Evolutionary conservation across 192 early-diverging fungal genomes (phyloP).

Genomic region (Coemansia sp.): DNA sequence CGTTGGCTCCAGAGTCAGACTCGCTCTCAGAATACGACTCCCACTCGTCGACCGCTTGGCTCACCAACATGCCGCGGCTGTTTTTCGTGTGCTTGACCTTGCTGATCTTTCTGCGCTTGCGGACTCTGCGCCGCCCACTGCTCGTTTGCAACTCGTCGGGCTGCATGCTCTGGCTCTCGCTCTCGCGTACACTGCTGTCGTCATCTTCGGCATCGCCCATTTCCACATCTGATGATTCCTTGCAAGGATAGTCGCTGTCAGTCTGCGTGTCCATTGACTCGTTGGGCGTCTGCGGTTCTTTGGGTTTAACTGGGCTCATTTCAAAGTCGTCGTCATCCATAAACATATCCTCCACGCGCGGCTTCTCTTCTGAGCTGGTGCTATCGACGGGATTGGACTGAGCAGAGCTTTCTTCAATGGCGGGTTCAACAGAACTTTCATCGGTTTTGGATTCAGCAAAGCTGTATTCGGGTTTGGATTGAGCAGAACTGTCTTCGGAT

Average conservation of each 20-base stretch:
- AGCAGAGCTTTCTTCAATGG: not conserved
- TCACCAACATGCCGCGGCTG: slow-evolving; percentile 52
- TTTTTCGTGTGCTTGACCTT: slow-evolving; percentile 50
- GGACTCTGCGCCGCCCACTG: slow-evolving; percentile 25
- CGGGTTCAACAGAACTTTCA: not conserved
- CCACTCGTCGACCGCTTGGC: slow-evolving; percentile 48
- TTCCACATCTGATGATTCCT: slow-evolving; percentile 29
- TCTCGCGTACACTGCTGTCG: not conserved
- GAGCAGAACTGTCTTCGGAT: not conserved
- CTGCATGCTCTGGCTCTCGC: not conserved
- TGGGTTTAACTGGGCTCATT: not conserved
- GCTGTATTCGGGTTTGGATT: not conserved
- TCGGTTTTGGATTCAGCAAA: not conserved
- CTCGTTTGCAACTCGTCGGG: slow-evolving; percentile 10
- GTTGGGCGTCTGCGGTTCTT: not conserved
- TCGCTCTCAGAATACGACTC: slow-evolving; percentile 53
- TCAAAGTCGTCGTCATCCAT: slow-evolving; percentile 31
- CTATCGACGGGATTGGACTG: slow-evolving; percentile 1
- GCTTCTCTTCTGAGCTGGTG: not conserved
- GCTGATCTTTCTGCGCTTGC: slow-evolving; percentile 51
- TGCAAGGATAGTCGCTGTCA: not conserved
- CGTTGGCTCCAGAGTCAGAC: slow-evolving; percentile 18
- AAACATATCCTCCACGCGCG: slow-evolving; percentile 53
- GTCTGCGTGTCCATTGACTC: not conserved
- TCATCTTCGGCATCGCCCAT: slow-evolving; percentile 26